phyloP scores from a whole-genome alignment of 2,329 filamentous ascomycete species.

The Westerdykella ornata region DNA sequence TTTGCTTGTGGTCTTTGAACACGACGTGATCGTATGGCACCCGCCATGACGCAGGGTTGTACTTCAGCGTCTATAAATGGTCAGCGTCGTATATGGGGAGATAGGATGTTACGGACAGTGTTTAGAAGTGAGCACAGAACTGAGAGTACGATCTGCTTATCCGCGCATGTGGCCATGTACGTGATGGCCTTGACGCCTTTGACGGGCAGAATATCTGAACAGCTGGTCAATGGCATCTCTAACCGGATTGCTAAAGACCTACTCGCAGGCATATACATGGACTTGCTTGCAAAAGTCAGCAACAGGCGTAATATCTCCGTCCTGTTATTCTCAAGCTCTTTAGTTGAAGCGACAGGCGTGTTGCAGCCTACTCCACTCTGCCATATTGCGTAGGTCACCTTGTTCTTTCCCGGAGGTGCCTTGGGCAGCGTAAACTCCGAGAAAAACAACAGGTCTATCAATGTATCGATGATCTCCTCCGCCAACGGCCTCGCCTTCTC shows the following conservation, averaged over 20 bases:
- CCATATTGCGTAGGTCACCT: conserved; percentile 93
- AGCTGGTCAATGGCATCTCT: background rate
- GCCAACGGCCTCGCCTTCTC: conserved; percentile 81
- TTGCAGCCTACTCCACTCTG: conserved; percentile 97
- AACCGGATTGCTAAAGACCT: conserved; percentile 19
- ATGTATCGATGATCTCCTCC: conserved; percentile 84
- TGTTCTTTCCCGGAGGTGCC: conserved; percentile 62
- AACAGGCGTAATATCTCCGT: conserved; percentile 83
- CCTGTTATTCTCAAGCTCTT: conserved; percentile 87
- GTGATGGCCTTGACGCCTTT: conserved; percentile 78
- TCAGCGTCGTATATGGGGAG: conserved; percentile 10
- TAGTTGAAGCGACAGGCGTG: conserved; percentile 76
- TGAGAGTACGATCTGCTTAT: conserved; percentile 87
- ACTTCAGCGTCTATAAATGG: conserved; percentile 70
- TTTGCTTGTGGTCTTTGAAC: conserved; percentile 84
- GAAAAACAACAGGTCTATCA: conserved; percentile 87
- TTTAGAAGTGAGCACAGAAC: conserved; percentile 89
- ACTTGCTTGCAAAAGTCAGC: conserved; percentile 78
- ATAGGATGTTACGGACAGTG: conserved; percentile 58
- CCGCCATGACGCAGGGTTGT: conserved; percentile 89
- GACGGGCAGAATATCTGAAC: conserved; percentile 60
- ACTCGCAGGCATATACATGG: conserved; percentile 84
- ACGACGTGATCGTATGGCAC: conserved; percentile 91
- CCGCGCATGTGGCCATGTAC: conserved; percentile 77
- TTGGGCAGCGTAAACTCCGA: conserved; percentile 79